phyloP scores from a whole-genome alignment of 2,329 filamentous ascomycete species.

The Alternaria burnsii region DNA sequence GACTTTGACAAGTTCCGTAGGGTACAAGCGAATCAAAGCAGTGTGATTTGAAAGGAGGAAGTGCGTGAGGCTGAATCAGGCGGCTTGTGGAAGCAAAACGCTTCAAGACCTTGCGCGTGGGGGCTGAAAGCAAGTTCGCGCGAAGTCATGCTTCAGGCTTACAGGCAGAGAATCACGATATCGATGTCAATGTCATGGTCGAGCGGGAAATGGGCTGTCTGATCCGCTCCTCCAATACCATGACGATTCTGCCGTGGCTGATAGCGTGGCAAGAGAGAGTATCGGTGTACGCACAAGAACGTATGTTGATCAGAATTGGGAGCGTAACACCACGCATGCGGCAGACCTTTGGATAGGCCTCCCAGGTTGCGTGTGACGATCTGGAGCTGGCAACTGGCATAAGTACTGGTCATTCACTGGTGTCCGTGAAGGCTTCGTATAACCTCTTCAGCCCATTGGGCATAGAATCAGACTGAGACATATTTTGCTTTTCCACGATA shows the following conservation, averaged over 20 bases:
- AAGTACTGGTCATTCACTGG: not conserved
- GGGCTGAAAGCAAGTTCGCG: not conserved
- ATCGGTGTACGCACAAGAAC: not conserved
- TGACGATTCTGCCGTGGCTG: not conserved
- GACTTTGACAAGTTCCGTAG: not conserved
- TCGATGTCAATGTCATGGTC: not conserved
- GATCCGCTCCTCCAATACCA: not conserved
- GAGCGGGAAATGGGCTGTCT: not conserved
- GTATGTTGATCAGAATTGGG: not conserved
- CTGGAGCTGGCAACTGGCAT: not conserved
- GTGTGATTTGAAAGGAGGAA: not conserved
- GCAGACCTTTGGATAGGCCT: not conserved
- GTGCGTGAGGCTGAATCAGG: not conserved
- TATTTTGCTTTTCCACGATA: not conserved
- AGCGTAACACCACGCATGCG: not conserved
- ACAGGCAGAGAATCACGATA: not conserved
- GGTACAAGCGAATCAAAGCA: not conserved
- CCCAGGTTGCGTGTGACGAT: not conserved
- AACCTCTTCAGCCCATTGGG: not conserved
- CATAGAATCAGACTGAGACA: not conserved
- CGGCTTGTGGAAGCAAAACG: not conserved
- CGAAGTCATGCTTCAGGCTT: not conserved
- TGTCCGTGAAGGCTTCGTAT: not conserved
- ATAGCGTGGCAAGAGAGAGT: not conserved
- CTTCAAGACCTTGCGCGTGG: not conserved